Base-by-base conservation (phyloP, 2,329 filamentous ascomycete species). In the Phaeosphaeriaceae sp. region DNA sequence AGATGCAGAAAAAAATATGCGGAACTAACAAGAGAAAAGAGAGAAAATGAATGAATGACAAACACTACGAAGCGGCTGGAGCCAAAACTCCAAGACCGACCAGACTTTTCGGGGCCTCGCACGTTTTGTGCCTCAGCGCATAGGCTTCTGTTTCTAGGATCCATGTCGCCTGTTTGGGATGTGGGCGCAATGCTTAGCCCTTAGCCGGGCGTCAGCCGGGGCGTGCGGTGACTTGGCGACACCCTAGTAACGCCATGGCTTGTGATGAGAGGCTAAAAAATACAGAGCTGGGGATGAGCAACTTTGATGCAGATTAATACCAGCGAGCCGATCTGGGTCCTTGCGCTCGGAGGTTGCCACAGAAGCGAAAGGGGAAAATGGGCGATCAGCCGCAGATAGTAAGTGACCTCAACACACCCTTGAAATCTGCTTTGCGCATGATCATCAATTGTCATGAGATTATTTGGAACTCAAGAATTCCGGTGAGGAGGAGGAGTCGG, bases 71-170 rank as follows among this genome's bases (percentile, higher is more conserved):
- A 34, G 13, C 8, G 38, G 28, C 12, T 28, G 23, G 16, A 23
- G n/a, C 20, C 17, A 11, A 41, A 46, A 29, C 15, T 21, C 23
- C 34, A 39, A 46, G 20, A 46, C n/a, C 8, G 13, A 28, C 17
- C 18, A 40, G 12, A 44, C 15, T 33, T 18, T 12, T 21, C 44
- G 44, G 44, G 44, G 44, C 37, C 35, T 40, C 28, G 44, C 44
- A 46, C 44, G 37, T 46, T 46, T 45, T 50, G 37, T 44, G 37
- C 20, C 32, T 28, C 34, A 44, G 33, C 34, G 28, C 18, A 37
- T 43, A n/a, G 34, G 6, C 28, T 3, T 26, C 29, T 42, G 18
- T 35, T 33, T 40, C 37, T 32, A n/a, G 30, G 17, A 18, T 36
- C 43, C 36, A 41, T 40, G 36, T 34, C 18, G 36, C 40, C 29